Conservation (phyloP, 805 yeast genomes). For the Candida methanosorbosa region DNA sequence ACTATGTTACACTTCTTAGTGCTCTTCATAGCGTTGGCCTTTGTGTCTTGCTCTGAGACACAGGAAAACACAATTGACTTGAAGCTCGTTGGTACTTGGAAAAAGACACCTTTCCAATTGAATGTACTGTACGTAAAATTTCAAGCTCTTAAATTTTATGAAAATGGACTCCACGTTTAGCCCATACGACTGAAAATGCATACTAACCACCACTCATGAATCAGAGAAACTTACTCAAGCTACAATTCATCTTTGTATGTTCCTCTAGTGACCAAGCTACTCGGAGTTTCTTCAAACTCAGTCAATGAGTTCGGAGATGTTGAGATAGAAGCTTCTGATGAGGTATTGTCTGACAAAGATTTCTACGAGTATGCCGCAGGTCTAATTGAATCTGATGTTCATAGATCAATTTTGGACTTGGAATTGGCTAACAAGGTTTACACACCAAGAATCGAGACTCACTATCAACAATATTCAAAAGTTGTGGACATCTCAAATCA, state of each 20-base stretch:
- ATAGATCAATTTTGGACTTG: slow-evolving; percentile 26
- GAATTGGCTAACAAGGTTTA: slow-evolving; percentile 37
- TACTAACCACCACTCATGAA: too few relatives aligned
- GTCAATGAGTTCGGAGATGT: slow-evolving; percentile 3
- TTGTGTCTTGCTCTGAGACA: background rate
- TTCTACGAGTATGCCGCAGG: slow-evolving; percentile 14
- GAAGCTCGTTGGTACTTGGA: slow-evolving; percentile 31
- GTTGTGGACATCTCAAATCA: slow-evolving; percentile 11
- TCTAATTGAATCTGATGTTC: slow-evolving; percentile 5
- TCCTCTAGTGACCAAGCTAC: slow-evolving; percentile 21
- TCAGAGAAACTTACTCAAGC: slow-evolving; percentile 29
- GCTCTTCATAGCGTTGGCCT: too few relatives aligned
- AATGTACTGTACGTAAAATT: slow-evolving; percentile 20
- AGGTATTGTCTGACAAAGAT: slow-evolving; percentile 18
- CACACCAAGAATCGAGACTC: slow-evolving; percentile 60
- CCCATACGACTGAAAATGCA: too few relatives aligned
- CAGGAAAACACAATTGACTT: slow-evolving; percentile 16
- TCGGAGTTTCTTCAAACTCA: slow-evolving; percentile 10
- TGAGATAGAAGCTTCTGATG: slow-evolving; percentile 11
- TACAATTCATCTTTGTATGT: slow-evolving; percentile 28
- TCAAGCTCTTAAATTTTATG: too few relatives aligned
- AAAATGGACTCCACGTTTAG: too few relatives aligned
- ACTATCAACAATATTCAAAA: slow-evolving; percentile 41
- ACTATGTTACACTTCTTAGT: too few relatives aligned
- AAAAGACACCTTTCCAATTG: slow-evolving; percentile 30